phyloP scores from a whole-genome alignment of 148 eudicot species.

The Suaeda aralocaspica region DNA sequence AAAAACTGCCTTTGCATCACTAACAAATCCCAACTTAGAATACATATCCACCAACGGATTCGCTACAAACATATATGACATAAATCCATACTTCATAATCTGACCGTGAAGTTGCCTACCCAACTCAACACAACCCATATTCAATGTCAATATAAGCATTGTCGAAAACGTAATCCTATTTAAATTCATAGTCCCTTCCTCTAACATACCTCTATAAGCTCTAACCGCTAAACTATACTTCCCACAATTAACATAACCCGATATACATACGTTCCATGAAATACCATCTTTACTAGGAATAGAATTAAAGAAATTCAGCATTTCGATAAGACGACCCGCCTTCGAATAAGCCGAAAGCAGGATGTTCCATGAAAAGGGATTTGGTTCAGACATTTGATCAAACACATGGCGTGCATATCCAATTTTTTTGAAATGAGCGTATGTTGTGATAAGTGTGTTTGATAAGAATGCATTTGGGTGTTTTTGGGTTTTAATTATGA shows the following conservation, averaged over 20 bases:
- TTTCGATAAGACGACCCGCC: conserved; percentile 38
- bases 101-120: conserved; percentile 79
- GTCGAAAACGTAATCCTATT: conserved; percentile 73
- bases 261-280: conserved; percentile 80
- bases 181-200: conserved; percentile 42
- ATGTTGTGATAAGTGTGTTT: conserved; percentile 46
- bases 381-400: conserved; percentile 61
- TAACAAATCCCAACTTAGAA: conserved; percentile 49
- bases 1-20: conserved; percentile 55
- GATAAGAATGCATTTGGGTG: conserved; percentile 51
- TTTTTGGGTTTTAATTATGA: conserved; percentile 43
- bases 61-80: conserved; percentile 67
- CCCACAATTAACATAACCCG: conserved; percentile 57
- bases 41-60: conserved; percentile 90
- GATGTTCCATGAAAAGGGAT: conserved; percentile 76
- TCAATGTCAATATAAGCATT: conserved; percentile 54
- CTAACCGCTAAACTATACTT: conserved; percentile 37
- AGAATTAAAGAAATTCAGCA: conserved; percentile 49
- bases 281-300: conserved; percentile 71
- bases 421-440: conserved; percentile 32
- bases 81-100: conserved; percentile 63
- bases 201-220: conserved; percentile 61
- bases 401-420: conserved; percentile 75
- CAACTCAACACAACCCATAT: conserved; percentile 41
- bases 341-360: conserved; percentile 63